Conservation (phyloP, 768 basidiomycete genomes). For the Mycena olivaceomarginata region DNA sequence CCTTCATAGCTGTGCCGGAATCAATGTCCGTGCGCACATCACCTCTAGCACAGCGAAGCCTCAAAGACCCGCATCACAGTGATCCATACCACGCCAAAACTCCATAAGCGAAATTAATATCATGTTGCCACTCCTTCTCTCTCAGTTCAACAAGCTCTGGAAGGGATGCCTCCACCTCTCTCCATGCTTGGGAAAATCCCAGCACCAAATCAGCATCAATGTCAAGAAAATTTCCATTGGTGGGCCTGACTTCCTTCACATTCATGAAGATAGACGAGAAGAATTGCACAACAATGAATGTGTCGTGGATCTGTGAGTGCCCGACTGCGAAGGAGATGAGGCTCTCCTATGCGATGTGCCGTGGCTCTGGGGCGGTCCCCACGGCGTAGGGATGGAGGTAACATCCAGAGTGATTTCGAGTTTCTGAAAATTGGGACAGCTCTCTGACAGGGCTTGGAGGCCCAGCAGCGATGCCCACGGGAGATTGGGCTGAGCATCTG, state of each 20-base stretch:
- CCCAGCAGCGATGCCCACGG: neutral
- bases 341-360: neutral
- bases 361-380: neutral
- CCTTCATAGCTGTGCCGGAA: too few relatives aligned
- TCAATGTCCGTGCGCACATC: too few relatives aligned
- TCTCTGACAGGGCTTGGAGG: neutral
- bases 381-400: neutral
- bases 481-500: neutral
- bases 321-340: neutral
- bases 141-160: neutral
- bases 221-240: too few relatives aligned
- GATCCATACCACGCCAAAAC: neutral
- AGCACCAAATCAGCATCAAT: neutral
- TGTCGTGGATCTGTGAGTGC: neutral
- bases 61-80: too few relatives aligned
- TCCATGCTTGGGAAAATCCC: neutral
- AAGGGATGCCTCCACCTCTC: neutral
- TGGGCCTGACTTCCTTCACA: too few relatives aligned
- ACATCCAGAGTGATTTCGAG: conserved; percentile 11
- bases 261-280: too few relatives aligned
- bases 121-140: neutral
- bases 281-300: too few relatives aligned
- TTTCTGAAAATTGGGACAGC: neutral
- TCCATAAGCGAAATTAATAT: neutral
- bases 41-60: too few relatives aligned